Evolutionary conservation across 768 basidiomycete genomes (phyloP).

Genomic region (Mycena polygramma): DNA sequence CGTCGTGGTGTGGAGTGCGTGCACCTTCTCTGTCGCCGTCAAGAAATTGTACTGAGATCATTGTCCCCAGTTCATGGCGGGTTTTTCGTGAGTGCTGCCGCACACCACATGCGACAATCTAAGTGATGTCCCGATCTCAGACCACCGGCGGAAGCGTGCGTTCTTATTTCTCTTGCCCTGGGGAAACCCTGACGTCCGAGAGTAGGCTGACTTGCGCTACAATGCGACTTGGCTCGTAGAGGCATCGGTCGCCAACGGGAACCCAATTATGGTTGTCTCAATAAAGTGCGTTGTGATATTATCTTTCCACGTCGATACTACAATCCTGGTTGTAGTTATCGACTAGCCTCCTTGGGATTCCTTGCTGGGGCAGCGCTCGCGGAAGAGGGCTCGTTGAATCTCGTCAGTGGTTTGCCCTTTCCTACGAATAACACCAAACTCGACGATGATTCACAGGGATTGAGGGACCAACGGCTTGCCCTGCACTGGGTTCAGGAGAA

Average conservation of each 20-base stretch:
- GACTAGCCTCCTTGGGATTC: conserved; percentile 2
- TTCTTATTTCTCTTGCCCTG: not conserved
- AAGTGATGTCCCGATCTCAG: not conserved
- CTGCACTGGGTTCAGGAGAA: not conserved
- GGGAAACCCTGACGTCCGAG: not conserved
- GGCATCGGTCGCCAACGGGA: conserved; percentile 6
- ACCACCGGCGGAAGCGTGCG: conserved; percentile 1
- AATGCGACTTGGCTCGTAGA: conserved; percentile 5
- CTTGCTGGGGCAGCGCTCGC: not conserved
- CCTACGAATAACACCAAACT: not conserved
- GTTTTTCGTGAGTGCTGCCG: not conserved
- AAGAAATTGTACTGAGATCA: not conserved
- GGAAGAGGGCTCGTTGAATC: not conserved
- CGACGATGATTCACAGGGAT: not conserved
- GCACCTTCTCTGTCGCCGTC: not conserved
- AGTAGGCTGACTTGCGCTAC: conserved; percentile 5
- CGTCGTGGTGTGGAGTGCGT: conserved; percentile 5
- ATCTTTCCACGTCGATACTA: not conserved
- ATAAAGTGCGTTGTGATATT: not conserved
- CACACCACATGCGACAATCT: not conserved
- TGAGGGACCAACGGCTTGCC: too few relatives aligned
- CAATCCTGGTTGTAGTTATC: not conserved
- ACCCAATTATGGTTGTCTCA: conserved; percentile 5
- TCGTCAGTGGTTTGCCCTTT: not conserved
- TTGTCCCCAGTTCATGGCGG: not conserved